Base-by-base conservation (phyloP, 75 land plant genomes). In the Selaginella moellendorffii region DNA sequence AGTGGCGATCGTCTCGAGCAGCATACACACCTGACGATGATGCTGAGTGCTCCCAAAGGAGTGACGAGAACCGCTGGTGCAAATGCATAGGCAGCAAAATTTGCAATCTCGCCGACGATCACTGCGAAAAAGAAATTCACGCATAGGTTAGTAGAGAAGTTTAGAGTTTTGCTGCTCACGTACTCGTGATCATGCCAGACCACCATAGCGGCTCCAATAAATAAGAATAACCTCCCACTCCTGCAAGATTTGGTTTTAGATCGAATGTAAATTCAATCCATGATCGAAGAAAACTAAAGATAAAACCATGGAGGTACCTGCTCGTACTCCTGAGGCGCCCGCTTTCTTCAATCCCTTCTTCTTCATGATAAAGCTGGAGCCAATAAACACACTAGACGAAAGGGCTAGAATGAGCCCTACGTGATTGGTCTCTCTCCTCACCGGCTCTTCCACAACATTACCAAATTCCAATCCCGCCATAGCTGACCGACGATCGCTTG, bases 171-270 rank as follows among this genome's bases (percentile, higher is more conserved):
- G 19, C 59, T 21, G 51, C 14, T 10, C 51, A 46, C 85, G 68
- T 76, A 87, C 91, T 87, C 36, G 76, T 79, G 5, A 87, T 53
- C 91, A 87, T 83, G 64, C 91, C 91, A 24, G 77, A 72, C 91
- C 91, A 87, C 91, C 90, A 87, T 58, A 87, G 78, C 23, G 91
- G 91, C 74, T 87, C 80, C 2, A 68, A 31, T 17, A 87, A 63
- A 72, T 87, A 87, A 36, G 84, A 76, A 61, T 86, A 82, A 22
- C 91, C 91, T 27, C 91, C 91, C 63, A 72, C 76, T 54, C 91
- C 91, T 87, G 71, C 1, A 56, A 62, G 53, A 69, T 21, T 8
- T 8, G 5, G 8, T 56, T 56, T 2, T 56, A 36, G 5, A 36
- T 36, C 5, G 5, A 36, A 36, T 36, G 46, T 36, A 36, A 5